Base-by-base conservation (phyloP, 2,329 filamentous ascomycete genomes). In the Beauveria caledonica region DNA sequence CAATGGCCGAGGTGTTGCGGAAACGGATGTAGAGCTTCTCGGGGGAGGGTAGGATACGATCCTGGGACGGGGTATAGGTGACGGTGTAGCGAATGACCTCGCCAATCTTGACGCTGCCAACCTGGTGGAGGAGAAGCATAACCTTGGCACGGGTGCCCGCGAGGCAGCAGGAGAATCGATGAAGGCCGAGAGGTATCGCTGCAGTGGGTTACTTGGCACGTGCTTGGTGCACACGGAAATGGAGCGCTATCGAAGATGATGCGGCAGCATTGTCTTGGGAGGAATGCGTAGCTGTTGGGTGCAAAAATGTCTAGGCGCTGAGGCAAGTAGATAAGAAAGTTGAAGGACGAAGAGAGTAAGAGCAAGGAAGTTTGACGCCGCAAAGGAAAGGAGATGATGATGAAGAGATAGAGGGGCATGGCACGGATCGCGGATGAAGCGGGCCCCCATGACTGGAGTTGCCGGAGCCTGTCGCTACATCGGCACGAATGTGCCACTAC, bases 51-150 rank as follows among this genome's bases (percentile, higher is more conserved):
- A 96, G 82, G 70, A 97, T 95, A 66, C 90, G 90, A 74, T 97
- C 94, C 68, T 86, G 82, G 44, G 88, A 87, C 4, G 94, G 94
- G 1, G 88, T 94, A 74, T 99, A 99, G 54, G 92, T 97, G 66
- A 97, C 79, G 9, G 90, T 96, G 70, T 87, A 96, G 77, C 94
- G 88, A 64, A 97, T 86, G 44, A 97, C 88, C 77, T 97, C 92
- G 71, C 94, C 94, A 65, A 97, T 89, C 75, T 93, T 96, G 72
- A 97, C 88, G 76, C 84, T 90, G 70, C 94, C 94, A 65, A 88
- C 82, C 76, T 97, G 94, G 75, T 97, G 90, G 63, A 96, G 78
- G 71, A 97, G 85, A 65, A 97, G 80, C 94, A 97, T 97, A 36
- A 70, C 45, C 33, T 40, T 15, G 55, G n/a, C 23, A 27, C 33